phyloP scores from a whole-genome alignment of 2,329 filamentous ascomycete genomes.

The Polychaeton citri region DNA sequence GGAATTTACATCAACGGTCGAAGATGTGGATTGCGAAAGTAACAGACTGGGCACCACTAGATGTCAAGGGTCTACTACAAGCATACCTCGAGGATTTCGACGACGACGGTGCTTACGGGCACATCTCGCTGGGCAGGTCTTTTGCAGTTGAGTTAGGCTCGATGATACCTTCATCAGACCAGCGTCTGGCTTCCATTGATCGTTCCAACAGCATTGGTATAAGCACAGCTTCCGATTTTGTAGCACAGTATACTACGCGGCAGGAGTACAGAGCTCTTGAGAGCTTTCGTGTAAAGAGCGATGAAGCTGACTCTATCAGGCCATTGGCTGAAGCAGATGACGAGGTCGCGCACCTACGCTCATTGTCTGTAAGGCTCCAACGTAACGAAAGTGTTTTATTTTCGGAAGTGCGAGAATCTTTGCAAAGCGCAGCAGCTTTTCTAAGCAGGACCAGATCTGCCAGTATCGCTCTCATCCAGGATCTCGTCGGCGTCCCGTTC shows the following conservation, averaged over 20 bases:
- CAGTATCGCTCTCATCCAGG: conserved; percentile 67
- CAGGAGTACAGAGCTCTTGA: conserved; percentile 63
- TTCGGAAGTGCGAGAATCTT: conserved; percentile 62
- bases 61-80: conserved; percentile 89
- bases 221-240: conserved; percentile 89
- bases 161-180: conserved; percentile 71
- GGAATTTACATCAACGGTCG: conserved; percentile 62
- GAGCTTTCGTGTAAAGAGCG: background rate
- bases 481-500: conserved; percentile 87
- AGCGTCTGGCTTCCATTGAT: conserved; percentile 71
- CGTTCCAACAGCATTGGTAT: conserved; percentile 58
- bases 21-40: conserved; percentile 68
- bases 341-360: conserved; percentile 39
- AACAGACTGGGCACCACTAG: conserved; percentile 74
- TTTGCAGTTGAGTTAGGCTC: conserved; percentile 91
- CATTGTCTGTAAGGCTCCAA: conserved; percentile 58
- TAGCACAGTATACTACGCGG: conserved; percentile 91
- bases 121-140: conserved; percentile 82
- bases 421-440: conserved; percentile 73
- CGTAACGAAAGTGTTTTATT: conserved; percentile 58
- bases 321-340: conserved; percentile 14
- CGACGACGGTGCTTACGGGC: conserved; percentile 79
- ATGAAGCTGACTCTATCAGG: background rate
- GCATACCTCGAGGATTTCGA: conserved; percentile 94
- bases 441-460: conserved; percentile 66